Conservation (phyloP, 1,139 yeast genomes). For the Nakaseomyces kungkrabaensis region DNA sequence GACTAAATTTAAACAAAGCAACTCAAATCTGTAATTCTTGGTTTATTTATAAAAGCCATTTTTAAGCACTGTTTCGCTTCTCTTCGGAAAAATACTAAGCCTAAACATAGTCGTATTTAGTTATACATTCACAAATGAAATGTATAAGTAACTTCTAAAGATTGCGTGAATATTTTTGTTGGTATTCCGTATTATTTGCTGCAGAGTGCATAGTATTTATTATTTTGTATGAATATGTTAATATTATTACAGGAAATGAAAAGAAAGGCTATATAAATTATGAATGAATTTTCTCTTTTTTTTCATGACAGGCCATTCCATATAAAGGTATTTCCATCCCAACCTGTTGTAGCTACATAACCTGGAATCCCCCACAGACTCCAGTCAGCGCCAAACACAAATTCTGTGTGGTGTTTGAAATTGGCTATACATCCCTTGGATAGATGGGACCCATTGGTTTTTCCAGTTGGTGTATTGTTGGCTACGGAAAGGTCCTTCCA, state of each 20-base stretch:
- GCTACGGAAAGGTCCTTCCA: constrained; percentile 69
- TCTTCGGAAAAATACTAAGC: no score
- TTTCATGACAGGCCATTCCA: constrained; percentile 52
- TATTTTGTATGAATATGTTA: no score
- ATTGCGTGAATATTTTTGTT: no score
- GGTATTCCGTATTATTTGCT: no score
- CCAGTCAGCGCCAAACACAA: constrained; percentile 93
- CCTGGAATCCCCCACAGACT: constrained; percentile 95
- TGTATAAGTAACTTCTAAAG: no score
- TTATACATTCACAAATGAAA: neutral
- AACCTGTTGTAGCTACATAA: constrained; percentile 89
- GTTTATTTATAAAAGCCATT: no score
- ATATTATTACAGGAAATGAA: no score
- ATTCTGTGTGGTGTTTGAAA: constrained; percentile 73
- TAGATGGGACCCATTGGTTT: constrained; percentile 33
- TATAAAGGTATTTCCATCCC: constrained; percentile 93
- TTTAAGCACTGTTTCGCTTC: no score
- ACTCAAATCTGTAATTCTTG: no score
- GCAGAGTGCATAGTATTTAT: no score
- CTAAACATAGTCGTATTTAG: neutral
- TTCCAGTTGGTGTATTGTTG: constrained; percentile 36
- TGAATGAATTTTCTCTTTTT: neutral
- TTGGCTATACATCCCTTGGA: constrained; percentile 43
- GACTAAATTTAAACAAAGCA: no score
- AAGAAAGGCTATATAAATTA: no score